Base-by-base conservation (phyloP, 2,329 filamentous ascomycete species). In the Cladophialophora immunda region DNA sequence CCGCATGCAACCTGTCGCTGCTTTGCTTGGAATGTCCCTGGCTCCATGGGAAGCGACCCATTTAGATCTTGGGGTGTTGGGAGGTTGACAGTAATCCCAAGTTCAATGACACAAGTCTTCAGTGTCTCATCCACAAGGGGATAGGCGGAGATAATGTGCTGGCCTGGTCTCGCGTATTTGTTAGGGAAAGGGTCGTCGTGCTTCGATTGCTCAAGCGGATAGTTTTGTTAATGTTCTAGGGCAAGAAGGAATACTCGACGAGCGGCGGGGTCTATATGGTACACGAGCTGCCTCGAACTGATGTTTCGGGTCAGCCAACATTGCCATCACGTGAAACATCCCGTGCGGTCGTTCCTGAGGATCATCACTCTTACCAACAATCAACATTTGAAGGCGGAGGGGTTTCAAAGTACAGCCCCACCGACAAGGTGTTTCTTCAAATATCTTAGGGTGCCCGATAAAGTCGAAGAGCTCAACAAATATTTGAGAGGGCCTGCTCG, bases 11-110 rank as follows among this genome's bases (percentile, higher is more conserved):
- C 27, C 66, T 70, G 53, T 72, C 70, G 58, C 66, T 66, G 41
- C 62, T 53, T 32, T 70, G 68, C 58, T 70, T 71, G 1, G 66
- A 58, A 30, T 68, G 64, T 54, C 55, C 68, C 27, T 68, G 63
- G 32, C 58, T 63, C 70, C 70, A 71, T 61, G 66, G 58, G 61
- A 71, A 71, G 29, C 70, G 70, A 52, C 68, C 70, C 70, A 71
- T 71, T 58, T 68, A 47, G 56, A 59, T 32, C 45, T 30, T 50
- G 47, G 8, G 17, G 38, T 11, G 38, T 32, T 63, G 30, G 17
- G 34, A 30, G 17, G n/a, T 7, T 62, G 38, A 32, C 36, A 52
- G 56, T 47, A 52, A 52, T 50, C 57, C 58, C 41, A n/a, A 30
- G 36, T 32, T 47, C 45, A 56, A 54, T 22, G 15, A 22, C 50